Evolutionary conservation across 2,329 filamentous ascomycete genomes (phyloP), one percentile per base, ranked within the genome.

Genomic region (Talaromyces sp.): DNA sequence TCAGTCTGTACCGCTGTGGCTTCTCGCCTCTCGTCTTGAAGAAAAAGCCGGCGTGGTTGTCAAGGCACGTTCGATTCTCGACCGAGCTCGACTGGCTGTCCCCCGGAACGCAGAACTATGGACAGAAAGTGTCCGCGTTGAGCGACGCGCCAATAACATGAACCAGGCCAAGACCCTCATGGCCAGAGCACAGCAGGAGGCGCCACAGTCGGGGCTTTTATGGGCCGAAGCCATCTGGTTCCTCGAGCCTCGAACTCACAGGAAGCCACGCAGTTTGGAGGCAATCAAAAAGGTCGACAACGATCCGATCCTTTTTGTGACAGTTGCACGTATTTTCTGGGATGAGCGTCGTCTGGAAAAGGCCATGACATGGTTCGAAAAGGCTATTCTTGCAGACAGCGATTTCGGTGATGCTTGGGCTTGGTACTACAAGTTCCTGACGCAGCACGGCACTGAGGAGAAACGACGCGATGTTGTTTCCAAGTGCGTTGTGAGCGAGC

Each of bases 231-330:
- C 91, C 65, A 98, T 99, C 73, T 96, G 93, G 91, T 84, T 96
- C 74, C 85, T 99, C 8, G 96, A 98, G 72, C 80, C 89, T 31
- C 88, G 95, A 56, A 96, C 95, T 38, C 92, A 98, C 74, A 89
- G 96, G 60, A 96, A 97, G 75, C 89, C 93, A 3, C 86, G 93
- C 62, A 90, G 89, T 59, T 81, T 98, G 52, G 95, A 98, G 77
- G 96, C 93, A 31, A 96, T 99, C 77, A 96, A 96, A 78, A 96
- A 96, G 75, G 91, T 96, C 6, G 95, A 98, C 72, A 95, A 92
- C 70, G 93, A 98, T 71, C 86, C 95, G 0, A 83, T 88, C 21
- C 82, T 99, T 4, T 96, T 98, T 71, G 89, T 96, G 35, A 93
- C 93, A 0, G 92, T 96, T 13, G 95, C 93, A 6, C 86, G 95